Conservation (phyloP, 179 eudicot genomes). For the Vitellaria paradoxa region DNA sequence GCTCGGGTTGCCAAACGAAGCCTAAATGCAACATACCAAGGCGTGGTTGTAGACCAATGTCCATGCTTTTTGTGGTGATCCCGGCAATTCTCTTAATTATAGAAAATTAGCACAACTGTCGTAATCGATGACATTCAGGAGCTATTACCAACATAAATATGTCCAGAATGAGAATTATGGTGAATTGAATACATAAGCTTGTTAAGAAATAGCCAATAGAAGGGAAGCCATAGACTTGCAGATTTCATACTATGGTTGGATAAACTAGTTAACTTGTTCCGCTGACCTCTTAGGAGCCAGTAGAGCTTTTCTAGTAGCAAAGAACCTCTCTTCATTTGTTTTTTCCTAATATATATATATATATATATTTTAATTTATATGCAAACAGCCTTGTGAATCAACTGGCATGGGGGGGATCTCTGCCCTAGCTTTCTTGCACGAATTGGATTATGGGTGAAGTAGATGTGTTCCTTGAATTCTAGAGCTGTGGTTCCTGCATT, state of each 20-base stretch:
- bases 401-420: not conserved
- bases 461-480: conserved; percentile 16
- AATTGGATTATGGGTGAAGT: conserved; percentile 16
- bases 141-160: not conserved
- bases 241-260: not conserved
- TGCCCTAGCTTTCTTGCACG: conserved; percentile 12
- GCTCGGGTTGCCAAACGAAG: too few relatives aligned
- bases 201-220: not conserved
- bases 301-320: not conserved
- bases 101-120: not conserved
- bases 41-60: too few relatives aligned
- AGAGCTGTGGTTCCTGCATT: conserved; percentile 16
- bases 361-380: not conserved
- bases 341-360: not conserved
- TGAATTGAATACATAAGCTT: not conserved
- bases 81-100: not conserved
- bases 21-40: not conserved
- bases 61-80: not conserved
- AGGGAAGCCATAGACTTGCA: too few relatives aligned
- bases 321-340: not conserved
- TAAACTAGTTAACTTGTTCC: not conserved
- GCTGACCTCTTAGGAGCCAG: not conserved
- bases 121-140: not conserved
- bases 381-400: conserved; percentile 6
- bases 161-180: not conserved